Base-by-base conservation (phyloP, 345 rosid genomes). In the Kandelia obovata region DNA sequence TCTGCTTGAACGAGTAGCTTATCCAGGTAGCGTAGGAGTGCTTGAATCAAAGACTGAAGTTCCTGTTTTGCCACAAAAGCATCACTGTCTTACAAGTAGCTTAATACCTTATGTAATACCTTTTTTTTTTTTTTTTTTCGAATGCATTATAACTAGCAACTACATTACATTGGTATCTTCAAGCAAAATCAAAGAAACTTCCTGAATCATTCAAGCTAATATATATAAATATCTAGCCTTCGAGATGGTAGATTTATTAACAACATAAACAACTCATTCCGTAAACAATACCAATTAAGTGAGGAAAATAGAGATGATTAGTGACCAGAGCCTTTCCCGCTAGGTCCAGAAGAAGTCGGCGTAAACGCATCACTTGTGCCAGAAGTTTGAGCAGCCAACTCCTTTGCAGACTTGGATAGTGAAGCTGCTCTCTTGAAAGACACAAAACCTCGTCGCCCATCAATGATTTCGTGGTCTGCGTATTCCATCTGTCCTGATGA, bases 311-410 rank as follows among this genome's bases (percentile, higher is more conserved):
- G 49, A 58, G 31, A 66, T 43, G 21, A 35, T 68, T 73, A 88
- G 70, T 90, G 93, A 63, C 96, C 96, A 52, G 93, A 64, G 62
- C 96, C 93, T 86, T 82, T 86, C 84, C 87, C 71, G 84, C 93
- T 90, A 23, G 93, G 96, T 52, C 93, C 96, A 25, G 96, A 75
- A 17, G 91, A 72, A 63, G 88, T 75, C 91, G 80, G 43, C 58
- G 82, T 73, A 66, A 72, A 83, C 61, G 49, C 82, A 72, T 62
- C 32, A 20, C 58, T 70, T 53, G 25, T 53, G 10, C 13, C 58
- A 7, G 68, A 21, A 46, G 58, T 25, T 59, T 57, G 68, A 20
- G 17, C 58, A 3, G 8, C 66, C 25, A 15, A 34, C 39, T 66
- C 46, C 25, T 64, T 28, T 13, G 30, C 49, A 20, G 71, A 21